A percentile compares a stretch with the other conserved stretches of the same genome.
These are phyloP conservation scores for Russula foetens DNA, from an alignment of 768 basidiomycete genomes.

Conservation along the genomic window DNA sequence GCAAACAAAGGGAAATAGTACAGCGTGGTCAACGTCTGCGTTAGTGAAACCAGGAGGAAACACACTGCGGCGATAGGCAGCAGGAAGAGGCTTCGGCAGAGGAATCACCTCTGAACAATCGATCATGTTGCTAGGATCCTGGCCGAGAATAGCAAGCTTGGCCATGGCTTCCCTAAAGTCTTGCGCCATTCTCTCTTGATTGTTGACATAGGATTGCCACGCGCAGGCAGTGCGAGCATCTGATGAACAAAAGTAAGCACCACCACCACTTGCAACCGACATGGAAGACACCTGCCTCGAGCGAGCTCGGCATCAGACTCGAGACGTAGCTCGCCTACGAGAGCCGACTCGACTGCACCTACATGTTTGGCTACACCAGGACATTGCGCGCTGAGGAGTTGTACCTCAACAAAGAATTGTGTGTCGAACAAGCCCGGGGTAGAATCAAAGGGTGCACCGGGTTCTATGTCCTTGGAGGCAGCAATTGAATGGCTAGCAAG, in stretches of 20 bases:
- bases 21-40: slow-evolving; percentile 21
- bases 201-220: slow-evolving; percentile 37
- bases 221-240: slow-evolving; percentile 39
- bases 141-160: slow-evolving; percentile 37
- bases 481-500: slow-evolving; percentile 18
- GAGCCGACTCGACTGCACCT: background rate
- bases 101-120: slow-evolving; percentile 43
- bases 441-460: slow-evolving; percentile 36
- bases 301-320: slow-evolving; percentile 15
- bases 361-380: background rate
- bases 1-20: background rate
- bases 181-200: slow-evolving; percentile 19
- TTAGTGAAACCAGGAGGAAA: slow-evolving; percentile 23
- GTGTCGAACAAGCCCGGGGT: slow-evolving; percentile 23
- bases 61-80: slow-evolving; percentile 3
- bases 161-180: slow-evolving; percentile 37
- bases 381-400: background rate
- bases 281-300: slow-evolving; percentile 12
- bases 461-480: slow-evolving; percentile 21
- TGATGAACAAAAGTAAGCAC: slow-evolving; percentile 6
- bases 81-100: slow-evolving; percentile 24
- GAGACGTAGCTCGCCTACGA: slow-evolving; percentile 6
- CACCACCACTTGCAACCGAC: background rate
- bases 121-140: slow-evolving; percentile 29
- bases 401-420: slow-evolving; percentile 26